Evolutionary conservation across 495 filamentous ascomycete genomes (phyloP).

Genomic region (Penicillium pulvis): DNA sequence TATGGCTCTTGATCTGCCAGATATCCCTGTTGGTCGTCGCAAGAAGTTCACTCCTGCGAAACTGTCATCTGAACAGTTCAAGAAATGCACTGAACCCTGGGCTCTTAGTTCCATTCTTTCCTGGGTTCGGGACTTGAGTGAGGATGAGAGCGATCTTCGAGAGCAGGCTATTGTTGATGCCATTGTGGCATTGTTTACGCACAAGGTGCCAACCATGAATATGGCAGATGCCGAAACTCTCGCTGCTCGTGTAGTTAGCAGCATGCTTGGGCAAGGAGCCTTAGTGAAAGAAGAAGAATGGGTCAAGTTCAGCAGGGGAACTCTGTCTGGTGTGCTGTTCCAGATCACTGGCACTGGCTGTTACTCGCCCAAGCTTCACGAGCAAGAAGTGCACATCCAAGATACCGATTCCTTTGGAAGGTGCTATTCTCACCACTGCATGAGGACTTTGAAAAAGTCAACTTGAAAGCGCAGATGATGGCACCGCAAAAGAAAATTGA

Average conservation of each 20-base stretch:
- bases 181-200: constrained; percentile 86
- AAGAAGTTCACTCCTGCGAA: constrained; percentile 88
- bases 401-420: constrained; percentile 64
- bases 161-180: constrained; percentile 81
- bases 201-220: constrained; percentile 99
- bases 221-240: constrained; percentile 93
- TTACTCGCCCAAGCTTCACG: constrained; percentile 82
- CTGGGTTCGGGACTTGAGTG: constrained; percentile 87
- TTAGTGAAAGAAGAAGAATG: constrained; percentile 93
- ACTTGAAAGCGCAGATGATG: constrained; percentile 70
- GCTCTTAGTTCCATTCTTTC: constrained; percentile 82
- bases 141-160: constrained; percentile 81
- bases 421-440: constrained; percentile 95
- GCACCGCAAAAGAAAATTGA: constrained; percentile 67
- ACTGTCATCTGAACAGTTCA: constrained; percentile 80
- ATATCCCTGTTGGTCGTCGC: constrained; percentile 66
- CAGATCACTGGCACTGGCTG: constrained; percentile 93
- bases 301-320: constrained; percentile 83
- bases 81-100: constrained; percentile 88
- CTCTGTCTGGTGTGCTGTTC: constrained; percentile 83
- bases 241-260: constrained; percentile 72
- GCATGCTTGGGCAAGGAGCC: constrained; percentile 78
- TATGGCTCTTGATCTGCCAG: constrained; percentile 67
- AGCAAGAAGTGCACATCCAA: constrained; percentile 74
- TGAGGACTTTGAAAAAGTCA: constrained; percentile 93